Percentiles rank a stretch among this genome's conserved stretches.
These are phyloP conservation scores for Toxoplasma gondii DNA, from an alignment of 169 alveolate genomes.

Conservation along the genomic window DNA sequence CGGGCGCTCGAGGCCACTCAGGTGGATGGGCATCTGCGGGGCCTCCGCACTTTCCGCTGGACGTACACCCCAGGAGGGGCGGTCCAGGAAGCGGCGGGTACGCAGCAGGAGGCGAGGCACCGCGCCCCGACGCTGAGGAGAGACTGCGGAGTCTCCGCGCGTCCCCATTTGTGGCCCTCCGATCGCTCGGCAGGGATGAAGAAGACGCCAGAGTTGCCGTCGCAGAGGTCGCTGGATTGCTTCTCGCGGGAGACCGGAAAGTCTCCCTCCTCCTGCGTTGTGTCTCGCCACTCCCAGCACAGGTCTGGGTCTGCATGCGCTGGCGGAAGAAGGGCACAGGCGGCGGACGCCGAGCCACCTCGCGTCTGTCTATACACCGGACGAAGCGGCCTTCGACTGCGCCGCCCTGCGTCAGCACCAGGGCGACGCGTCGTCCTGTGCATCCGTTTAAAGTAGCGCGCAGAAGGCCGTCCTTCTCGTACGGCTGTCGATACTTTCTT, in stretches of 20 bases:
- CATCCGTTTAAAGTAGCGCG: background rate
- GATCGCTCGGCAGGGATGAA: too few species aligned
- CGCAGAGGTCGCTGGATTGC: too few species aligned
- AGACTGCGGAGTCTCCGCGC: too few species aligned
- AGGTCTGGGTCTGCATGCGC: background rate
- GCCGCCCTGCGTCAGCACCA: background rate
- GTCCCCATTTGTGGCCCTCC: too few species aligned
- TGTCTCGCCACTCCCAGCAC: background rate
- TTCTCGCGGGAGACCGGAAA: too few species aligned
- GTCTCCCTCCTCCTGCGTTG: too few species aligned
- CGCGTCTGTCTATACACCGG: background rate
- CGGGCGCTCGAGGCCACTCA: background rate
- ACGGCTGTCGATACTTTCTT: background rate
- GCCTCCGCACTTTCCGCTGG: background rate
- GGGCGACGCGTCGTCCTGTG: background rate
- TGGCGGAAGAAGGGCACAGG: background rate
- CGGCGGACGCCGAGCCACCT: background rate
- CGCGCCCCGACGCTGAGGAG: too few species aligned
- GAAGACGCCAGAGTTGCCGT: too few species aligned
- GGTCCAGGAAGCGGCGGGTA: too few species aligned
- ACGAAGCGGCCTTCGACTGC: constrained; percentile 2
- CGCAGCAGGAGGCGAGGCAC: too few species aligned
- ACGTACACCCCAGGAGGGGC: background rate
- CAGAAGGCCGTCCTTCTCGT: background rate
- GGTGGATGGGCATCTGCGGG: background rate